phyloP scores from a whole-genome alignment of 768 basidiomycete species.

The Lentinus tigrinus region DNA sequence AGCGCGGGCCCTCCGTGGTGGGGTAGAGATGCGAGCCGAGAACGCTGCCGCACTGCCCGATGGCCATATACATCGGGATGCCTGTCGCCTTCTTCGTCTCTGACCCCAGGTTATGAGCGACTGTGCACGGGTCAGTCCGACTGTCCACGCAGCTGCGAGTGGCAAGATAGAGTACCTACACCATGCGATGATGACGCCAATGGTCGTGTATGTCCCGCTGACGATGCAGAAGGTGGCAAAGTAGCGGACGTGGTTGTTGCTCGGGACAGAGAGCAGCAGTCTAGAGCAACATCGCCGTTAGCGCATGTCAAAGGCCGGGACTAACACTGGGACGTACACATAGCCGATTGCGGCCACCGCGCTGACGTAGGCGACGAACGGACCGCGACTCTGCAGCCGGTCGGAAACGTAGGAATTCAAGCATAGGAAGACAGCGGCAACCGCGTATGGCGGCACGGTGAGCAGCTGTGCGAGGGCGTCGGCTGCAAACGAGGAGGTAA shows the following conservation, averaged over 20 bases:
- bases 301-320: background rate
- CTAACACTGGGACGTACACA: slow-evolving; percentile 40
- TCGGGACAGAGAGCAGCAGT: slow-evolving; percentile 52
- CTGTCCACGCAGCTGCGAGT: too few species aligned
- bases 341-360: slow-evolving; percentile 59
- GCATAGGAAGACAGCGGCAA: slow-evolving; percentile 63
- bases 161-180: slow-evolving; percentile 45
- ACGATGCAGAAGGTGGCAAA: slow-evolving; percentile 80
- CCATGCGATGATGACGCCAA: slow-evolving; percentile 76
- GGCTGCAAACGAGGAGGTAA: slow-evolving; percentile 39
- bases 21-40: slow-evolving; percentile 43
- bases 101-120: slow-evolving; percentile 40
- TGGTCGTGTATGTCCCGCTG: slow-evolving; percentile 73
- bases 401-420: slow-evolving; percentile 63
- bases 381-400: slow-evolving; percentile 58
- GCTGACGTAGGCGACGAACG: slow-evolving; percentile 45
- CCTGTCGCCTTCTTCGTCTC: slow-evolving; percentile 45
- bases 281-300: slow-evolving; percentile 29
- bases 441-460: slow-evolving; percentile 81
- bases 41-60: slow-evolving; percentile 41
- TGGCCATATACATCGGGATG: slow-evolving; percentile 40
- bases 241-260: slow-evolving; percentile 64
- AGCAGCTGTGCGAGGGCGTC: slow-evolving; percentile 68
- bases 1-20: slow-evolving; percentile 37
- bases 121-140: slow-evolving; percentile 7